Evolutionary conservation across 1,284 basidiomycete species (phyloP), one percentile per base, ranked within the genome.

Genomic region (Ustilago curta): DNA sequence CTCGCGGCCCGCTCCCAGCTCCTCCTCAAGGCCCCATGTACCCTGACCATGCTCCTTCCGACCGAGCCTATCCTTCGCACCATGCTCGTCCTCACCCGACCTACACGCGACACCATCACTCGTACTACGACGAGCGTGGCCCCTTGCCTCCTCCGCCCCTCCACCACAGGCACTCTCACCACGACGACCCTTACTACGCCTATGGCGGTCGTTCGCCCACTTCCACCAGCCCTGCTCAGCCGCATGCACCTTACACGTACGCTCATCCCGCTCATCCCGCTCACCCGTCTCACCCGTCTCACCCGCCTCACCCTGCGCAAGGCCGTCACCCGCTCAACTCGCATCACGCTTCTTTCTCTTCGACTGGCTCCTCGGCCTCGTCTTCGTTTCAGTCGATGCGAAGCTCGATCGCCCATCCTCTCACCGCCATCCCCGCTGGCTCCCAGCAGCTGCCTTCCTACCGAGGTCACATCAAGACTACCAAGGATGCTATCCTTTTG

Each of bases 401-500:
- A 9, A 53, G 43, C 9, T 59, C 63, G 14, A 52, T 58, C 31
- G 60, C 18, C 21, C 50, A 60, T 29, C 54, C 62, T 21, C 52
- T 67, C 49, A 27, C 55, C 14, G 57, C 16, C 11, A 12, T 62
- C 49, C 50, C 72, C 19, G 43, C 59, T 7, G 72, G 60, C 42
- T 70, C 72, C 25, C 59, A 78, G 27, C 79, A 79, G 57, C 71
- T 72, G 59, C 82, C 82, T 5, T 83, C 83, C 9, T 84, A 82
- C 56, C 66, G 76, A 23, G 83, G 83, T 11, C 68, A 80, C 58
- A 80, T 84, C 69, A 83, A 83, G 65, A 80, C 82, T 37, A 77
- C 83, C 23, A 69, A 72, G 25, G 83, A 84, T 60, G 83, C 83
- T 42, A 83, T 83, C 48, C 72, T 83, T 2, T 61, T 84, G 18